These are phyloP conservation scores for Claviceps digitariae DNA, from an alignment of 2,329 filamentous ascomycete species.

Conservation along the genomic window DNA sequence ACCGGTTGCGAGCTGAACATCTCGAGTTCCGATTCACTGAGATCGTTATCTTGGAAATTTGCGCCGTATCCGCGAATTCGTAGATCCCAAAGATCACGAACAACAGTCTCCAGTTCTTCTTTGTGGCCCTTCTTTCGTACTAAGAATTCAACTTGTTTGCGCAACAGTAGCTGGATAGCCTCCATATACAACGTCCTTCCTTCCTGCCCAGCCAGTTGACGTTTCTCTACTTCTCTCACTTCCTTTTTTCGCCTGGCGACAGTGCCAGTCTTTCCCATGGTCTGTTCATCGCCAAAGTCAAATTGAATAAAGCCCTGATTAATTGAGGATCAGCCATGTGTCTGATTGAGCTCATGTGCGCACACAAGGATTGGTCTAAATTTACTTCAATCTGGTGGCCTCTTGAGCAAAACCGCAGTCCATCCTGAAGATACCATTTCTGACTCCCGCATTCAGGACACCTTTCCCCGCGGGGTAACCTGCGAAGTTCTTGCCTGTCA, in stretches of 20 bases:
- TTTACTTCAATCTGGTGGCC: constrained; percentile 66
- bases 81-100: constrained; percentile 76
- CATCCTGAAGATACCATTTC: constrained; percentile 61
- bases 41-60: constrained; percentile 17
- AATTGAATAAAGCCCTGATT: constrained; percentile 39
- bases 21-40: constrained; percentile 16
- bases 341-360: neutral
- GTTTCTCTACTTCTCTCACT: constrained; percentile 35
- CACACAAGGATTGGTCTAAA: neutral
- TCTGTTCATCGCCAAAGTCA: constrained; percentile 54
- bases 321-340: neutral
- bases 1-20: constrained; percentile 27
- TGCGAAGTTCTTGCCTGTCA: constrained; percentile 29
- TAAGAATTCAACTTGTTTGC: constrained; percentile 68
- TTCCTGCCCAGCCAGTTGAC: constrained; percentile 48
- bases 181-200: constrained; percentile 72
- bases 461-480: constrained; percentile 37
- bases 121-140: constrained; percentile 53
- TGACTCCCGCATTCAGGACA: constrained; percentile 56
- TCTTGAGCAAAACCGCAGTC: constrained; percentile 64
- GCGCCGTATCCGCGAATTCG: constrained; percentile 36
- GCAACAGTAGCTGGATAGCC: constrained; percentile 69
- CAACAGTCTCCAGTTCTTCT: constrained; percentile 60
- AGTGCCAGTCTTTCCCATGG: constrained; percentile 47
- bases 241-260: constrained; percentile 45